Evolutionary conservation across 129 eudicot genomes (phyloP).

Genomic region (Silybum marianum): DNA sequence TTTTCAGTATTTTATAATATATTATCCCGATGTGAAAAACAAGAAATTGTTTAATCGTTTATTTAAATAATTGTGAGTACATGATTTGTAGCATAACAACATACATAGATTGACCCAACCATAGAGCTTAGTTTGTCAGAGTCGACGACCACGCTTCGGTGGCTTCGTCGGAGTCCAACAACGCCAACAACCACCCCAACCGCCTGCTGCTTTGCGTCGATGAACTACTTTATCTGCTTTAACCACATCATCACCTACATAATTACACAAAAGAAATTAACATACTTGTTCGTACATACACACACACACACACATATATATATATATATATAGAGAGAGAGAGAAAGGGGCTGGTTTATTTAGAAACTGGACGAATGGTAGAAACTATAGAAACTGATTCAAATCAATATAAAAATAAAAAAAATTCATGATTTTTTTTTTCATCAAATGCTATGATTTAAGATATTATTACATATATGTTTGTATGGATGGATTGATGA

Average conservation of each 20-base stretch:
- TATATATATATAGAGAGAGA: no score
- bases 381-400: no score
- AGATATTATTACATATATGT: no score
- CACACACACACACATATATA: not conserved
- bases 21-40: not conserved
- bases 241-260: not conserved
- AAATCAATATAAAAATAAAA: no score
- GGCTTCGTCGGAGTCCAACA: not conserved
- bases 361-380: no score
- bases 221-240: constrained; percentile 6
- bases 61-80: not conserved
- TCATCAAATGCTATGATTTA: no score
- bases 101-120: not conserved
- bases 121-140: not conserved
- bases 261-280: not conserved
- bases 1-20: not conserved
- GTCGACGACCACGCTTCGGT: not conserved
- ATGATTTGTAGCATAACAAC: not conserved
- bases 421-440: no score
- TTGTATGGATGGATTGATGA: not conserved
- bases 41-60: not conserved
- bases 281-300: not conserved
- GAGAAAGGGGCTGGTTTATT: no score
- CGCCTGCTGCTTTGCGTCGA: not conserved
- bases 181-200: constrained; percentile 1